A percentile compares a stretch with the other conserved stretches of the same genome.
These are phyloP conservation scores for Raffaelea deltoideospora DNA, from an alignment of 2,329 filamentous ascomycete species.

Conservation along the genomic window DNA sequence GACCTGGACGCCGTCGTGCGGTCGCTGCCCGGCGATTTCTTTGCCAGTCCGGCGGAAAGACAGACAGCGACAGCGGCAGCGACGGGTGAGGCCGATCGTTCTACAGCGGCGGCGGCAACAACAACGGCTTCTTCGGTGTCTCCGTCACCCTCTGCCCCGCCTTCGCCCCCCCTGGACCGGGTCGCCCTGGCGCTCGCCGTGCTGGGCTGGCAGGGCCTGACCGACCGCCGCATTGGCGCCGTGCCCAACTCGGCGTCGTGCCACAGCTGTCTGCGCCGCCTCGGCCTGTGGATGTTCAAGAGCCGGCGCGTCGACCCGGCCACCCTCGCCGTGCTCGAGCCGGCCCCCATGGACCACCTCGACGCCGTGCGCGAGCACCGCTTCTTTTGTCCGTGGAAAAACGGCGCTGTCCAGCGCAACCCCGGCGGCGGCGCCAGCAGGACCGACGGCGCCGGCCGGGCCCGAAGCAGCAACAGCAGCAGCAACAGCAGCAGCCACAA, in stretches of 20 bases:
- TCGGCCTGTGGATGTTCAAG: slow-evolving; percentile 90
- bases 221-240: slow-evolving; percentile 36
- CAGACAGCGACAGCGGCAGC: too few relatives aligned
- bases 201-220: slow-evolving; percentile 60
- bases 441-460: not conserved
- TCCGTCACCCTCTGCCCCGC: too few relatives aligned
- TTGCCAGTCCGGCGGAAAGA: too few relatives aligned
- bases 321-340: slow-evolving; percentile 34
- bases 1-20: slow-evolving; percentile 32
- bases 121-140: too few relatives aligned
- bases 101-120: slow-evolving; percentile 8
- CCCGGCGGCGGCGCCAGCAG: slow-evolving; percentile 14
- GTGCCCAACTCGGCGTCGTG: slow-evolving; percentile 66
- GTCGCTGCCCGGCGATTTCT: slow-evolving; percentile 40
- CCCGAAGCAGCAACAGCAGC: slow-evolving; percentile 10
- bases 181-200: slow-evolving; percentile 54
- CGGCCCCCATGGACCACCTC: slow-evolving; percentile 49
- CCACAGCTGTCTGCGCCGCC: slow-evolving; percentile 69
- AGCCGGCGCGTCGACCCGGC: slow-evolving; percentile 49
- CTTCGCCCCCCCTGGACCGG: slow-evolving; percentile 31
- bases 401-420: slow-evolving; percentile 43
- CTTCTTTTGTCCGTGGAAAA: slow-evolving; percentile 74
- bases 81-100: too few relatives aligned
- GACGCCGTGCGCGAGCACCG: slow-evolving; percentile 60
- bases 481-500: slow-evolving; percentile 16